These are phyloP conservation scores for Aspergillus hortae DNA, from an alignment of 2,329 filamentous ascomycete species.

Conservation along the genomic window DNA sequence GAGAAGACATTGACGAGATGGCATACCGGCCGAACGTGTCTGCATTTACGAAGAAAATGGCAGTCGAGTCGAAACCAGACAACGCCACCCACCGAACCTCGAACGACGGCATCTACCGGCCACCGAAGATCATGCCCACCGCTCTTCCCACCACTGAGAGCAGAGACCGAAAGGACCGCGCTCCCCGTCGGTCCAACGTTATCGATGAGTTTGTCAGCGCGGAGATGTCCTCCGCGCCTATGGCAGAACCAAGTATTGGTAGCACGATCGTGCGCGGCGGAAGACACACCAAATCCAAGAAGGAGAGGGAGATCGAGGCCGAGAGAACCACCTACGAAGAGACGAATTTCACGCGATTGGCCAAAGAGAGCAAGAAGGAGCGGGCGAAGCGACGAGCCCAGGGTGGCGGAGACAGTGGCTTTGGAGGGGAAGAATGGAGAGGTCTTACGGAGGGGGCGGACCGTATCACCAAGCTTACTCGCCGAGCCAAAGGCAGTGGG, in stretches of 20 bases:
- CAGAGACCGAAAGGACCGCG: constrained; percentile 56
- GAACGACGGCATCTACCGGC: constrained; percentile 73
- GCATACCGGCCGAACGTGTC: constrained; percentile 61
- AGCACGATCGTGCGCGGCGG: constrained; percentile 80
- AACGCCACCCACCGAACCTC: constrained; percentile 27
- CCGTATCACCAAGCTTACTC: constrained; percentile 78
- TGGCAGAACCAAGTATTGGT: constrained; percentile 85
- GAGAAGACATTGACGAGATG: constrained; percentile 55
- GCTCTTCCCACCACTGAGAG: constrained; percentile 69
- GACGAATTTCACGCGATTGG: constrained; percentile 82
- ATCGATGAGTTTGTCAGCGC: constrained; percentile 88
- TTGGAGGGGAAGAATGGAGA: constrained; percentile 92
- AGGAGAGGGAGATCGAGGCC: constrained; percentile 71
- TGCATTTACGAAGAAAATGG: constrained; percentile 40
- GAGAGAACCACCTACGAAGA: constrained; percentile 88
- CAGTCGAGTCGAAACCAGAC: constrained; percentile 29
- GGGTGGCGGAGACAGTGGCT: constrained; percentile 51
- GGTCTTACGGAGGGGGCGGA: constrained; percentile 80
- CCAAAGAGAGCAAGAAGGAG: constrained; percentile 85
- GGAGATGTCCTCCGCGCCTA: constrained; percentile 76
- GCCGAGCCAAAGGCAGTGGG: constrained; percentile 58
- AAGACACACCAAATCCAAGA: constrained; percentile 71
- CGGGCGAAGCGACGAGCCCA: constrained; percentile 57
- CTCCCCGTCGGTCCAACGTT: constrained; percentile 70
- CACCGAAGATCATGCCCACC: constrained; percentile 82